Base-by-base conservation (phyloP, 371 early-diverging fungal genomes). In the Lichtheimia hyalospora region DNA sequence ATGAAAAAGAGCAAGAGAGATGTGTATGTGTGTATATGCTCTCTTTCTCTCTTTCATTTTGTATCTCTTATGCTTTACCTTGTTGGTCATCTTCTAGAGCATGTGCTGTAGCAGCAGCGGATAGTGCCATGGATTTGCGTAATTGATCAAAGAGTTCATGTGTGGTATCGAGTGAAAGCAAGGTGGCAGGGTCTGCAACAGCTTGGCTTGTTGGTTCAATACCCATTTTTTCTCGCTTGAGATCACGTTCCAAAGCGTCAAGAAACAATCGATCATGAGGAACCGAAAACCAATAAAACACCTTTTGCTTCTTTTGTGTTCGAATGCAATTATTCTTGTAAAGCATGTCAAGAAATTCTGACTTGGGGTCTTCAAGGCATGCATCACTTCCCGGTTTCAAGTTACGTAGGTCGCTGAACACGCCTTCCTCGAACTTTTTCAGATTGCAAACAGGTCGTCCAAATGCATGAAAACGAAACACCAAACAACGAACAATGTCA, bases 291-390 rank as follows among this genome's bases (percentile, higher is more conserved):
- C 99, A 99, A 71, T 90, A 97, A 76, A 99, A 99, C 15, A 99
- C 99, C 69, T 99, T 99, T 78, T 96, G 97, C 78, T 99, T 99
- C 87, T 99, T 99, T 77, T 99, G 99, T 6, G 99, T 99, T 34
- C 99, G 85, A 53, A 99, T 96, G 77, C 99, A 99, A 66, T 96
- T 94, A 78, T 97, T 91, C 73, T 96, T 95, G 86, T 97, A 96
- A 52, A 99, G 83, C 81, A 97, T 93, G 68, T 98, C 98, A 43
- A 99, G 78, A 73, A 99, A 98, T 61, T 93, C 96, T 15, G 94
- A 93, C 46, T 98, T 86, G n/a, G 99, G 97, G 57, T 94, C 93
- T 77, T 99, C 99, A 16, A 99, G 82, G 1, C 92, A 90, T 23
- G 99, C 97, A 74, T 98, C 98, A 27, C 91, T 86, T 15, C 99